Conservation (phyloP, 257 asterid species). For the Ophiorrhiza pumila region DNA sequence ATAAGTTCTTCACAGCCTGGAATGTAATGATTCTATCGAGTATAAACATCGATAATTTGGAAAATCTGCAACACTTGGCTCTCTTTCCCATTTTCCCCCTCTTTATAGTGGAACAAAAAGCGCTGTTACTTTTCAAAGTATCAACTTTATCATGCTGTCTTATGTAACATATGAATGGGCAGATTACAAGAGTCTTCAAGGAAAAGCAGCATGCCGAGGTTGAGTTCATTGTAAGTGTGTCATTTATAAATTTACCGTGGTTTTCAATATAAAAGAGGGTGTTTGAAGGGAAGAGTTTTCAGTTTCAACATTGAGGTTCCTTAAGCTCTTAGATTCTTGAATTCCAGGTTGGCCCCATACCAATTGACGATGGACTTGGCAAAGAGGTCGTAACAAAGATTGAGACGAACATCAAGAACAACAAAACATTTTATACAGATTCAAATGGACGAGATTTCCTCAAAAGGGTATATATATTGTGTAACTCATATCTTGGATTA, state of each 20-base stretch:
- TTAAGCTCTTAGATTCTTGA: neutral
- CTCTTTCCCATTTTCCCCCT: neutral
- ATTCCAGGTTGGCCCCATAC: constrained; percentile 92
- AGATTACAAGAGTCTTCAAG: constrained; percentile 90
- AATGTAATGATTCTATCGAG: neutral
- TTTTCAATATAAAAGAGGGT: neutral
- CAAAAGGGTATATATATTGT: constrained; percentile 64
- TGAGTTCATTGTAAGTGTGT: constrained; percentile 68
- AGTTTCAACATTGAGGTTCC: neutral
- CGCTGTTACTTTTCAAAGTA: neutral
- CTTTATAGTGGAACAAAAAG: neutral
- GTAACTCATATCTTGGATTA: neutral
- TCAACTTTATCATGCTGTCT: neutral
- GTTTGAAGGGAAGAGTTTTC: neutral
- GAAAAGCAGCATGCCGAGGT: constrained; percentile 84
- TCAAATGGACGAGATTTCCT: constrained; percentile 94
- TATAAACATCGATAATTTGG: too few relatives aligned
- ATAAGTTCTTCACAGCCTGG: neutral
- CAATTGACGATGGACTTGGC: constrained; percentile 72
- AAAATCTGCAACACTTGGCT: neutral
- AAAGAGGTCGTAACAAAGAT: constrained; percentile 80
- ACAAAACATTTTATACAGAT: constrained; percentile 80
- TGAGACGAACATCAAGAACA: constrained; percentile 57
- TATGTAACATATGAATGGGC: constrained; percentile 21
- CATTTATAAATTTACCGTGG: constrained; percentile 7